Conservation (phyloP, 2,329 filamentous ascomycete genomes). For the Exserohilum rostratum region DNA sequence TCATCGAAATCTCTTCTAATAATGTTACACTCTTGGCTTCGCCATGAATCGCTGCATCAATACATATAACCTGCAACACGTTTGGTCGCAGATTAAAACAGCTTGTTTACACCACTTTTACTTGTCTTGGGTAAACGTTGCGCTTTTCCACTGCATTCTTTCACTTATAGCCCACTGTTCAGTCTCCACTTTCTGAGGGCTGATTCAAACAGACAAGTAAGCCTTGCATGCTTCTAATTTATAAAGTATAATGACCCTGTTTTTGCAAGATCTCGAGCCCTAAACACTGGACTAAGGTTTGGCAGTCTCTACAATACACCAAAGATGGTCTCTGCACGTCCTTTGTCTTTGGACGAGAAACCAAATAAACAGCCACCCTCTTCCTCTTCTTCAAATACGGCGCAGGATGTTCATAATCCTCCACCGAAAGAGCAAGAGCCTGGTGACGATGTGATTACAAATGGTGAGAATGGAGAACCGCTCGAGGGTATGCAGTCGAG, state of each 20-base stretch:
- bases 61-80: background rate
- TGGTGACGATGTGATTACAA: conserved; percentile 18
- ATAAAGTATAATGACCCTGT: background rate
- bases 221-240: background rate
- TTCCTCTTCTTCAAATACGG: conserved; percentile 15
- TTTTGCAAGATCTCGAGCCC: background rate
- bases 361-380: conserved; percentile 13
- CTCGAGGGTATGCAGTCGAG: conserved; percentile 29
- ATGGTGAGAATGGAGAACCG: background rate
- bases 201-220: background rate
- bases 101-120: background rate
- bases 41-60: background rate
- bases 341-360: conserved; percentile 19
- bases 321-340: background rate
- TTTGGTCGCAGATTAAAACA: background rate
- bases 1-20: background rate
- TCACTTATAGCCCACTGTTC: background rate
- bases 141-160: background rate
- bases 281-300: background rate
- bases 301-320: background rate
- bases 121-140: background rate
- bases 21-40: background rate
- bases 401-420: conserved; percentile 9
- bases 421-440: conserved; percentile 15
- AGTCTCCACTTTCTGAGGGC: no score